These are phyloP conservation scores for Isabelozyma heimii DNA, from an alignment of 805 yeast genomes.

Conservation along the genomic window DNA sequence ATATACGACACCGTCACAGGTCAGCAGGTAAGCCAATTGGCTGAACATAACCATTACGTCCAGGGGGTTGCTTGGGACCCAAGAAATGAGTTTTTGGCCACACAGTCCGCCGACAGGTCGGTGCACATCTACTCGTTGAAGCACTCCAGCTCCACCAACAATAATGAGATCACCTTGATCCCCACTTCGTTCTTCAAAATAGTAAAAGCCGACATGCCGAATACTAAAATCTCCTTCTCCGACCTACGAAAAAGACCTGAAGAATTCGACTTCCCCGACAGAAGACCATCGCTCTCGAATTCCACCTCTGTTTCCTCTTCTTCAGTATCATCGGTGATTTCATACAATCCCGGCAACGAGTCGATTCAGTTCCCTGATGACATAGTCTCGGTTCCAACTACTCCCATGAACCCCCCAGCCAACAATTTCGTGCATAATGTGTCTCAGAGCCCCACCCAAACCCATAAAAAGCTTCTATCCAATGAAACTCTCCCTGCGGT, in stretches of 20 bases:
- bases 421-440: conserved; percentile 1
- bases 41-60: conserved; percentile 82
- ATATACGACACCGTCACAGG: conserved; percentile 62
- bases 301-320: background rate
- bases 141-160: conserved; percentile 16
- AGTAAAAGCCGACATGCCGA: conserved; percentile 5
- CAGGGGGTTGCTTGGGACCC: conserved; percentile 99
- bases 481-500: conserved; percentile 31
- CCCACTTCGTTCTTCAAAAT: conserved; percentile 4
- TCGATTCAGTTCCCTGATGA: too few relatives aligned
- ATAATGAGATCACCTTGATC: conserved; percentile 9
- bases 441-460: background rate
- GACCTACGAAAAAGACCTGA: background rate
- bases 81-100: conserved; percentile 65
- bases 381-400: background rate
- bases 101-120: conserved; percentile 88
- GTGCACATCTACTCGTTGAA: conserved; percentile 63
- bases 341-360: background rate
- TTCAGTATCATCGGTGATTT: background rate
- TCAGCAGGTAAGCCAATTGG: conserved; percentile 52
- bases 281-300: background rate
- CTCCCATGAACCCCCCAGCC: conserved; percentile 3
- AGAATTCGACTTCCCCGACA: background rate
- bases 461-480: background rate
- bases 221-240: background rate